phyloP scores from a whole-genome alignment of 805 yeast genomes.

The Wickerhamomyces mucosus region DNA sequence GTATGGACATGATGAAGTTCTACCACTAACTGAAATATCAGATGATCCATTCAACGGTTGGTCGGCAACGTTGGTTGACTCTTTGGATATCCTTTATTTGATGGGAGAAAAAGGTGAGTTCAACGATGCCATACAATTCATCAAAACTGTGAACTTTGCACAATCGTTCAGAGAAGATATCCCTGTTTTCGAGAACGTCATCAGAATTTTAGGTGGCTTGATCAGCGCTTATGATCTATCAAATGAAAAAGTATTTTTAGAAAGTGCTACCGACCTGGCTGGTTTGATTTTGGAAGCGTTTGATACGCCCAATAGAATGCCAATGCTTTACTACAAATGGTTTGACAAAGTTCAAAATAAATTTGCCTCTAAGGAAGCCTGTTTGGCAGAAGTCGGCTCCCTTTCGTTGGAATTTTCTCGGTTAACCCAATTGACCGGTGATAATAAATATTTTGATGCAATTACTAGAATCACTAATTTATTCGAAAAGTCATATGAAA shows the following conservation, averaged over 20 bases:
- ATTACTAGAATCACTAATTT: constrained; percentile 33
- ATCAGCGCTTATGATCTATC: constrained; percentile 44
- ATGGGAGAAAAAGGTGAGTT: constrained; percentile 33
- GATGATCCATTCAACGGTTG: constrained; percentile 37
- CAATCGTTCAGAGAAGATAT: constrained; percentile 29
- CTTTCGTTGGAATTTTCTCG: constrained; percentile 43
- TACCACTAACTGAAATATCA: constrained; percentile 27
- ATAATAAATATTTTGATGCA: constrained; percentile 40
- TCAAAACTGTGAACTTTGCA: constrained; percentile 30
- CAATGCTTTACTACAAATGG: constrained; percentile 37
- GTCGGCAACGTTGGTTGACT: constrained; percentile 41
- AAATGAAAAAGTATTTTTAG: constrained; percentile 22
- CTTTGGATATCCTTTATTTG: constrained; percentile 41
- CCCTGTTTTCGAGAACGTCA: constrained; percentile 42
- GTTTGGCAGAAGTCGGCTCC: constrained; percentile 40
- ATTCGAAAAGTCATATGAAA: constrained; percentile 24
- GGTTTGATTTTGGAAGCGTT: constrained; percentile 42
- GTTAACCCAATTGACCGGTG: constrained; percentile 40
- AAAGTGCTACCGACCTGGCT: constrained; percentile 36
- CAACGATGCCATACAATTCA: constrained; percentile 25
- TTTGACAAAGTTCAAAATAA: constrained; percentile 25
- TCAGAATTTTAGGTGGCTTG: constrained; percentile 44
- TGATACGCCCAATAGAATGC: constrained; percentile 51
- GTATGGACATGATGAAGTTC: constrained; percentile 37
- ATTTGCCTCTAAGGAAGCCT: constrained; percentile 26